Conservation (phyloP, 2,329 filamentous ascomycete species). For the Cryphonectria parasitica region DNA sequence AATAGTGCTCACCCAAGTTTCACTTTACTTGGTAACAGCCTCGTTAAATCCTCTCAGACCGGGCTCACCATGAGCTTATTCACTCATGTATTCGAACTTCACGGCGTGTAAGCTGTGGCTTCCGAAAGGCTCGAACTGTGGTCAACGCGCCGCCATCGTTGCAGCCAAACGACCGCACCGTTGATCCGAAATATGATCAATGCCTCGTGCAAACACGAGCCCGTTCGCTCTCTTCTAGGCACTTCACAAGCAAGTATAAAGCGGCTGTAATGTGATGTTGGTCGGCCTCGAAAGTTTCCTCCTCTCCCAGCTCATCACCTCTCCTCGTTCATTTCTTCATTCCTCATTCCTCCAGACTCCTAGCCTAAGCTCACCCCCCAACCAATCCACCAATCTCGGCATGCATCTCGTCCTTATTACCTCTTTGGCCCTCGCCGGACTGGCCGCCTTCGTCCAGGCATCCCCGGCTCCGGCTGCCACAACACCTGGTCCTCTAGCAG, state of each 20-base stretch:
- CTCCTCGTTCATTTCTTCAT: background rate
- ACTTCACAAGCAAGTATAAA: background rate
- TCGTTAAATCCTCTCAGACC: background rate
- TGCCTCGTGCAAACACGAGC: background rate
- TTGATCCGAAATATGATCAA: background rate
- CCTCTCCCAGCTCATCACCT: background rate
- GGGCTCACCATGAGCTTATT: background rate
- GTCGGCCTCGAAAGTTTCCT: background rate
- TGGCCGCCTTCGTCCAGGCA: background rate
- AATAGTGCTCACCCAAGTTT: background rate
- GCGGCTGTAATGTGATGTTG: background rate
- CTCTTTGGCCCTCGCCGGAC: background rate
- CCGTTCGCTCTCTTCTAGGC: background rate
- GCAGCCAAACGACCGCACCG: background rate
- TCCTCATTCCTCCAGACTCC: background rate
- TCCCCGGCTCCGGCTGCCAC: background rate
- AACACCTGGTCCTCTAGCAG: background rate
- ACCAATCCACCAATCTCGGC: background rate
- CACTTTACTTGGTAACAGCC: background rate
- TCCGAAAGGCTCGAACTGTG: background rate
- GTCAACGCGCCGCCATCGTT: background rate
- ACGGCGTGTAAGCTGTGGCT: background rate
- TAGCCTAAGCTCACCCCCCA: background rate
- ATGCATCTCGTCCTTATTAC: background rate
- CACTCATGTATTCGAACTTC: background rate